These are phyloP conservation scores for Filobasidium uniguttulatum DNA, from an alignment of 1,284 basidiomycete species.

Conservation along the genomic window DNA sequence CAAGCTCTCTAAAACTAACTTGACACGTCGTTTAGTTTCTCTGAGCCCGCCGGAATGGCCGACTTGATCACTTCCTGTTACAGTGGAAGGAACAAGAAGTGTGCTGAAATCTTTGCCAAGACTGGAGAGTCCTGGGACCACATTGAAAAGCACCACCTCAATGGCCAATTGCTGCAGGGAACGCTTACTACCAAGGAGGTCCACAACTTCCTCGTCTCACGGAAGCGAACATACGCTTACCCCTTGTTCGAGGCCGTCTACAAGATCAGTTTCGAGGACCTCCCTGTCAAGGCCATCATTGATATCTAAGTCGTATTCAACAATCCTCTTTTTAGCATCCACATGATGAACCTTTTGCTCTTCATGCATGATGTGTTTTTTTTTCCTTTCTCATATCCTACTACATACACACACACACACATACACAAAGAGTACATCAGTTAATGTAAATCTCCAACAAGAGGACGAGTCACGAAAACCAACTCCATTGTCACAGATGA, in stretches of 20 bases:
- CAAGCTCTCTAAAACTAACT: not conserved
- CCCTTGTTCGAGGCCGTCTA: slow-evolving; percentile 46
- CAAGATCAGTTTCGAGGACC: slow-evolving; percentile 38
- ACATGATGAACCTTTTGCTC: too few species aligned
- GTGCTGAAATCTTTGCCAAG: slow-evolving; percentile 32
- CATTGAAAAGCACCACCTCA: slow-evolving; percentile 43
- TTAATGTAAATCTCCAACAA: too few species aligned
- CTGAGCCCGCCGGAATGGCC: slow-evolving; percentile 45
- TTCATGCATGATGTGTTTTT: too few species aligned
- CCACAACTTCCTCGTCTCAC: slow-evolving; percentile 42
- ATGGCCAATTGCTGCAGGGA: slow-evolving; percentile 47
- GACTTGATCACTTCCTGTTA: slow-evolving; percentile 47
- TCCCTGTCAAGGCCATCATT: slow-evolving; percentile 23
- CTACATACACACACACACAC: too few species aligned
- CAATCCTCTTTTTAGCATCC: too few species aligned
- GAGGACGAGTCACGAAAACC: too few species aligned
- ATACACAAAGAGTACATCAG: too few species aligned
- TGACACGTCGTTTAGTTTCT: slow-evolving; percentile 31
- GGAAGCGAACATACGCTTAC: slow-evolving; percentile 37
- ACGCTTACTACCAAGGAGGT: slow-evolving; percentile 42
- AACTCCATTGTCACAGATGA: too few species aligned
- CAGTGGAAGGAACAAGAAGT: slow-evolving; percentile 47
- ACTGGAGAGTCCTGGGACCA: slow-evolving; percentile 39
- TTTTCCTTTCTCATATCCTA: too few species aligned
- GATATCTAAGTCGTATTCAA: too few species aligned